Base-by-base conservation (phyloP, 345 rosid species). In the Alliaria petiolata region DNA sequence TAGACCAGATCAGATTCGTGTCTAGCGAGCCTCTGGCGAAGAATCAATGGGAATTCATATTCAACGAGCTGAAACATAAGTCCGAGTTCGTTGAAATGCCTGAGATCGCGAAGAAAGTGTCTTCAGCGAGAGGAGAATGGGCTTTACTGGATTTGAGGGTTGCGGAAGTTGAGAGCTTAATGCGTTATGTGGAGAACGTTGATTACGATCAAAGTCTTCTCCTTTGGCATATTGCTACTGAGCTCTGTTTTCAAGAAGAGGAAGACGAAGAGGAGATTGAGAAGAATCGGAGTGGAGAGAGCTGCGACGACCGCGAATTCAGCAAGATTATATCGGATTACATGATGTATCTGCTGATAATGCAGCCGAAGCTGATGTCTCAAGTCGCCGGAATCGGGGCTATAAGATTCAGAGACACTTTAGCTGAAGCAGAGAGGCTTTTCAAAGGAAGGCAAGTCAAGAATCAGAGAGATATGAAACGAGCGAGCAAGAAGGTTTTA, bases 41-140 rank as follows among this genome's bases (percentile, higher is more conserved):
- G 50, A 66, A 81, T 39, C 83, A 82, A 7, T 86, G 91, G 90
- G 13, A 56, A 0, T 74, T 81, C 39, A 86, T 89, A 30, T 84
- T 84, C 40, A 0, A 13, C 0, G 85, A 89, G 70, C 71, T 85
- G 61, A 54, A 53, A 55, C 8, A 34, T 0, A 89, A 85, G 76
- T 78, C 85, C 2, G 11, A 13, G 0, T 25, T 73, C 0, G 84
- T 83, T 11, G 83, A 84, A 33, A 83, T 77, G 14, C 77, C 82
- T 2, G 83, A 81, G 43, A 42, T 44, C 0, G 82, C 85, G 4
- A 84, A 74, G 75, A 79, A 73, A 53, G 80, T 83, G 55, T 78
- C 78, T 13, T 67, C 81, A 0, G 86, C 87, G 0, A 82, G 81
- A 70, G 92, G 95, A 5, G 81, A 87, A 12, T 80, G 84, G 85